A percentile compares a stretch with the other conserved stretches of the same genome.
Evolutionary conservation across 2,329 filamentous ascomycete species (phyloP).

Genomic region (Aspergillus uvarum): DNA sequence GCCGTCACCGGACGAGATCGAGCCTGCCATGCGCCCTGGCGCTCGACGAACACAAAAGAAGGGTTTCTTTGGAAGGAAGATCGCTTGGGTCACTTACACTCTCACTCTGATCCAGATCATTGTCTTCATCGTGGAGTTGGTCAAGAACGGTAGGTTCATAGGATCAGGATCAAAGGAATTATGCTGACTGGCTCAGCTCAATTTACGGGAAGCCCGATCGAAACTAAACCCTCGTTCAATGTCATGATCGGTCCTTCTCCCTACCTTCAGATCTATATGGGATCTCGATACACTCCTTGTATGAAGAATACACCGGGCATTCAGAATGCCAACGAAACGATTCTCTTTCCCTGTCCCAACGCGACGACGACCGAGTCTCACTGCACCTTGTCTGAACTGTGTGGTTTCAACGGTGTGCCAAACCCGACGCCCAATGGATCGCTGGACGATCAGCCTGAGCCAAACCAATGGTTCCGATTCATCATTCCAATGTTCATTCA

Average conservation of each 20-base stretch:
- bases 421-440: slow-evolving; percentile 57
- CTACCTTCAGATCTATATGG: slow-evolving; percentile 94
- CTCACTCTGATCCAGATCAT: slow-evolving; percentile 74
- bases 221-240: slow-evolving; percentile 83
- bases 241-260: slow-evolving; percentile 94
- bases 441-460: slow-evolving; percentile 60
- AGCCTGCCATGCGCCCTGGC: slow-evolving; percentile 19
- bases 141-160: slow-evolving; percentile 69
- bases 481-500: slow-evolving; percentile 95
- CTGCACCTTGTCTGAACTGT: slow-evolving; percentile 77
- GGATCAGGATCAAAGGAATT: not conserved
- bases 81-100: slow-evolving; percentile 79
- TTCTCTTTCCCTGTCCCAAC: slow-evolving; percentile 76
- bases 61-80: slow-evolving; percentile 57
- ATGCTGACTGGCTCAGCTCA: slow-evolving; percentile 52
- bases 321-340: slow-evolving; percentile 36
- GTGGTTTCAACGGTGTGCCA: slow-evolving; percentile 76
- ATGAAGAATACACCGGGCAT: slow-evolving; percentile 71
- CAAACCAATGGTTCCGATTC: slow-evolving; percentile 96
- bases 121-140: slow-evolving; percentile 87
- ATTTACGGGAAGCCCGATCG: slow-evolving; percentile 68
- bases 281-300: slow-evolving; percentile 85
- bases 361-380: slow-evolving; percentile 60
- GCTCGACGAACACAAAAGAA: slow-evolving; percentile 41
- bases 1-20: slow-evolving; percentile 52